Evolutionary conservation across 2,329 filamentous ascomycete genomes (phyloP).

Genomic region (Colletotrichum tropicicola): DNA sequence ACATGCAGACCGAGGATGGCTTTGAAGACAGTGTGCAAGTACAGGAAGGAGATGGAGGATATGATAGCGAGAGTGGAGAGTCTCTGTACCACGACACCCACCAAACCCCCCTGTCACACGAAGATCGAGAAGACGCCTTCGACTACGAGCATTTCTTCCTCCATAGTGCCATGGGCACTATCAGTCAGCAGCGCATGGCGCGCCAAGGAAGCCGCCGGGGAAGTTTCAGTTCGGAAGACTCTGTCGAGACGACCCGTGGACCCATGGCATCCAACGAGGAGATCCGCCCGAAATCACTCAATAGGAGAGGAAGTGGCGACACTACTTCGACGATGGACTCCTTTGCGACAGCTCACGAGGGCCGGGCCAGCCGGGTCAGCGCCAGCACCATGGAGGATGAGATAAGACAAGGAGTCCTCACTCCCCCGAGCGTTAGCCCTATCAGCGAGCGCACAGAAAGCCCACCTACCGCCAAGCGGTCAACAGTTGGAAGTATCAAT

Average conservation of each 20-base stretch:
- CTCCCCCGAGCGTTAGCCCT: constrained; percentile 27
- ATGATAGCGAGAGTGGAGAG: constrained; percentile 70
- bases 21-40: constrained; percentile 45
- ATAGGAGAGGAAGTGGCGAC: constrained; percentile 55
- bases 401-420: constrained; percentile 18
- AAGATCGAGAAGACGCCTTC: constrained; percentile 93
- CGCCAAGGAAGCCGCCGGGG: constrained; percentile 53
- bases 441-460: constrained; percentile 24
- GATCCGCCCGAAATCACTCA: constrained; percentile 34
- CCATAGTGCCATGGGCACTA: constrained; percentile 87
- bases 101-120: constrained; percentile 76
- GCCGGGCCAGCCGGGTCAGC: constrained; percentile 48
- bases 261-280: constrained; percentile 41
- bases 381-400: constrained; percentile 5
- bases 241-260: constrained; percentile 69
- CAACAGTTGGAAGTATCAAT: constrained; percentile 35
- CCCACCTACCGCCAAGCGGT: constrained; percentile 26
- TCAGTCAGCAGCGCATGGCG: constrained; percentile 63
- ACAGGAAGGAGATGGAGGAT: constrained; percentile 44
- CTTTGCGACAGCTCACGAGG: constrained; percentile 66
- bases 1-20: constrained; percentile 50
- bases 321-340: constrained; percentile 62
- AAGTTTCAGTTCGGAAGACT: constrained; percentile 68
- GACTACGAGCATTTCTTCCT: constrained; percentile 97
- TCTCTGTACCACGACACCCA: constrained; percentile 70